These are phyloP conservation scores for Orbilia javanica DNA, from an alignment of 2,329 filamentous ascomycete species.

Conservation along the genomic window DNA sequence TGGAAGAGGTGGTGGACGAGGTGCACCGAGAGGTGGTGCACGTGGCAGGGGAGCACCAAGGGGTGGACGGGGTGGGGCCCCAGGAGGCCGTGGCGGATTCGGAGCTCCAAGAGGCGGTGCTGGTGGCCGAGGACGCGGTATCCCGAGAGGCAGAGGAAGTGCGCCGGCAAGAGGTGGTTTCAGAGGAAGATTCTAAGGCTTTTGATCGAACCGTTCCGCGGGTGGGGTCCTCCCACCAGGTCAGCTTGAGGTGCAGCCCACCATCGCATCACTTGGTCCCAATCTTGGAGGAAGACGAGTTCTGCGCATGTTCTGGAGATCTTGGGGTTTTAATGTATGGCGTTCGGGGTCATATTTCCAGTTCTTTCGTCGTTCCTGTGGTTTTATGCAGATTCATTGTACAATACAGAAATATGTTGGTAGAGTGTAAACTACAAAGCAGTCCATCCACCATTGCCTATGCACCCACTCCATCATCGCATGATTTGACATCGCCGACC, in stretches of 20 bases:
- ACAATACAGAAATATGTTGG: slow-evolving; percentile 44
- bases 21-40: slow-evolving; percentile 36
- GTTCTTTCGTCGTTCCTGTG: slow-evolving; percentile 21
- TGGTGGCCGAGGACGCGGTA: slow-evolving; percentile 50
- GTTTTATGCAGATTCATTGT: slow-evolving; percentile 39
- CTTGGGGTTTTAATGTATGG: slow-evolving; percentile 46
- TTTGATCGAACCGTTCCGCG: background rate
- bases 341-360: slow-evolving; percentile 43
- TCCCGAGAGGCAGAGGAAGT: slow-evolving; percentile 55
- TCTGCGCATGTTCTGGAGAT: slow-evolving; percentile 25
- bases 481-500: background rate
- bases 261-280: background rate
- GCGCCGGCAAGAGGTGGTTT: slow-evolving; percentile 52
- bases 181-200: slow-evolving; percentile 44
- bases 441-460: background rate
- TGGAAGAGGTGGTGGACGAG: slow-evolving; percentile 37
- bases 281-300: slow-evolving; percentile 16
- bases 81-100: slow-evolving; percentile 44
- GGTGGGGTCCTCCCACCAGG: background rate
- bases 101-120: slow-evolving; percentile 47
- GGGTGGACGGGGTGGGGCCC: slow-evolving; percentile 47
- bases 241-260: background rate
- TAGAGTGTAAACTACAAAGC: slow-evolving; percentile 53
- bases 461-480: background rate
- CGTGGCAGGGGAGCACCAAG: slow-evolving; percentile 52